These are phyloP conservation scores for Diplodia seriata DNA, from an alignment of 2,329 filamentous ascomycete genomes.

Conservation along the genomic window DNA sequence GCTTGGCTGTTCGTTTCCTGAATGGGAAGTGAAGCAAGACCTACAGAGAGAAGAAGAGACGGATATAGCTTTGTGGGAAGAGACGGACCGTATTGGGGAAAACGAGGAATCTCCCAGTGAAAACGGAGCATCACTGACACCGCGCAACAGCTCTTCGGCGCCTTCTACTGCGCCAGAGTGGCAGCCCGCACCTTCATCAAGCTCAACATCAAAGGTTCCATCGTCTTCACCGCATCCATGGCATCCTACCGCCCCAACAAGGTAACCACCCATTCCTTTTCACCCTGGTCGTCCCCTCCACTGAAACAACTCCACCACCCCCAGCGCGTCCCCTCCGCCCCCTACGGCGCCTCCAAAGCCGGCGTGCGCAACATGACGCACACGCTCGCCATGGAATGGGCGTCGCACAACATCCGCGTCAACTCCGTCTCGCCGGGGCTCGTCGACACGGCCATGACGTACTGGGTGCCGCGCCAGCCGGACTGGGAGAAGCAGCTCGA, in stretches of 20 bases:
- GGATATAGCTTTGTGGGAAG: too few species aligned
- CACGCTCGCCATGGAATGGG: constrained; percentile 51
- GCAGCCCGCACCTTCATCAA: constrained; percentile 56
- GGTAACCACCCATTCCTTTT: constrained; percentile 32
- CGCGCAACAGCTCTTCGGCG: constrained; percentile 47
- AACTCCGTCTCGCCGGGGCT: constrained; percentile 48
- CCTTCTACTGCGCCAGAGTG: constrained; percentile 54
- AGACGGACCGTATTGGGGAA: neutral
- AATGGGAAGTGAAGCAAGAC: too few species aligned
- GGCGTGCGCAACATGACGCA: constrained; percentile 51
- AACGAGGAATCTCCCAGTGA: neutral
- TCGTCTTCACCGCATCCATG: constrained; percentile 58
- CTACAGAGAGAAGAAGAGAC: too few species aligned
- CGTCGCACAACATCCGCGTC: constrained; percentile 48
- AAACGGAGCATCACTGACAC: neutral
- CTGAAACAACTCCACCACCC: neutral
- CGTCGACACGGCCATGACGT: constrained; percentile 50
- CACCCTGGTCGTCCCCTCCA: neutral
- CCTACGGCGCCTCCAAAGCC: constrained; percentile 56
- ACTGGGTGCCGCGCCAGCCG: constrained; percentile 57
- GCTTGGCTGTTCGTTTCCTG: too few species aligned
- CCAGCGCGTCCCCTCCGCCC: constrained; percentile 46
- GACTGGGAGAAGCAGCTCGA: constrained; percentile 65
- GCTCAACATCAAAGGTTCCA: constrained; percentile 53
- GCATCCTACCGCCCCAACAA: constrained; percentile 57